These are phyloP conservation scores for Chrysosporium queenslandicum DNA, from an alignment of 2,329 filamentous ascomycete genomes.

Conservation along the genomic window DNA sequence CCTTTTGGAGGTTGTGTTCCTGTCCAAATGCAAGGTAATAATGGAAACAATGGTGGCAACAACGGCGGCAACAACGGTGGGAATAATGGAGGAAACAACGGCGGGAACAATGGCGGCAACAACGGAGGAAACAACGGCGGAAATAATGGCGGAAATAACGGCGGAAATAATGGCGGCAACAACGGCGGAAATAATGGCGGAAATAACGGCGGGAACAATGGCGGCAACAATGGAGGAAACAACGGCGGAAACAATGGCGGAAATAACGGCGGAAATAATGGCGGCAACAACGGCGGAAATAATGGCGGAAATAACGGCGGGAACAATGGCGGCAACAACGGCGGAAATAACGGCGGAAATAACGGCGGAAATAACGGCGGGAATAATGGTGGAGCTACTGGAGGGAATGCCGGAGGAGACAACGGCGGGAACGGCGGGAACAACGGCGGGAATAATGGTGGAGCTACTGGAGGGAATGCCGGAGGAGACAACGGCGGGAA, in stretches of 20 bases:
- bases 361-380: neutral
- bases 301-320: neutral
- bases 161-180: neutral
- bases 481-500: neutral
- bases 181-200: neutral
- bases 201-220: neutral
- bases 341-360: neutral
- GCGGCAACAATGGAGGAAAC: neutral
- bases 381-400: neutral
- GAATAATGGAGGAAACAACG: neutral
- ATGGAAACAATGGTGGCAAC: neutral
- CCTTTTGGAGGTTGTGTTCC: slow-evolving; percentile 55
- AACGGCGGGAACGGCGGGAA: neutral
- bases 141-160: neutral
- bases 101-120: slow-evolving; percentile 1
- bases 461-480: neutral
- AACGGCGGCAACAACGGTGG: neutral
- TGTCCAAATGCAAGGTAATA: slow-evolving; percentile 39
- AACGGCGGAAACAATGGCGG: neutral
- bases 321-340: neutral
- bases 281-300: neutral
- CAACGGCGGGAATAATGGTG: neutral
- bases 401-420: neutral
- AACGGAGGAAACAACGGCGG: neutral
- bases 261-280: neutral